Conservation (phyloP, 805 yeast genomes). For the Nakazawaea sp. region DNA sequence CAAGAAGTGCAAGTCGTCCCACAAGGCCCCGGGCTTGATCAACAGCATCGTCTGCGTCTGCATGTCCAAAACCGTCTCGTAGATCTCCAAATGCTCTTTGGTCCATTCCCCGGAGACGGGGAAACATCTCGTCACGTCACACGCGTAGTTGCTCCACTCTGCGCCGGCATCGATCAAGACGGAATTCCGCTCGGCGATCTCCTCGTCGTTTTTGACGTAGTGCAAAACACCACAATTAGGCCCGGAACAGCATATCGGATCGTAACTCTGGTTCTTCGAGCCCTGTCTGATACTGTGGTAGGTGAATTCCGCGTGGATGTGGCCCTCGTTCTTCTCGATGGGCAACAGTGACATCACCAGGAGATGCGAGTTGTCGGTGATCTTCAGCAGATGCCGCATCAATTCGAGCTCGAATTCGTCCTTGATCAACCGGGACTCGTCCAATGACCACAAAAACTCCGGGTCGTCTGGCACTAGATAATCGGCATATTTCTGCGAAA, state of each 20-base stretch:
- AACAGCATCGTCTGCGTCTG: conserved; percentile 63
- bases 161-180: conserved; percentile 95
- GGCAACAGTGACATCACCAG: conserved; percentile 94
- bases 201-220: conserved; percentile 75
- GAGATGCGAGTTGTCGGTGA: conserved; percentile 81
- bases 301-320: conserved; percentile 90
- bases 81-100: conserved; percentile 77
- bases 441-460: conserved; percentile 65
- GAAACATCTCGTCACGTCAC: conserved; percentile 93
- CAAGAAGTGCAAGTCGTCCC: conserved; percentile 80
- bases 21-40: conserved; percentile 73
- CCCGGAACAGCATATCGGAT: conserved; percentile 95
- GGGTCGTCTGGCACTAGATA: conserved; percentile 35
- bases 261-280: conserved; percentile 81
- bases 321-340: conserved; percentile 81
- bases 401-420: conserved; percentile 75
- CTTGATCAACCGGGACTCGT: conserved; percentile 80
- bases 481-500: conserved; percentile 25
- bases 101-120: conserved; percentile 90
- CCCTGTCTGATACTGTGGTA: conserved; percentile 95
- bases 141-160: conserved; percentile 89
- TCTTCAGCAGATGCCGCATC: conserved; percentile 73
- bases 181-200: conserved; percentile 49
- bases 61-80: conserved; percentile 77
- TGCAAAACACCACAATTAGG: conserved; percentile 88